Conservation (phyloP, 257 asterid genomes). For the Solanum chilense region DNA sequence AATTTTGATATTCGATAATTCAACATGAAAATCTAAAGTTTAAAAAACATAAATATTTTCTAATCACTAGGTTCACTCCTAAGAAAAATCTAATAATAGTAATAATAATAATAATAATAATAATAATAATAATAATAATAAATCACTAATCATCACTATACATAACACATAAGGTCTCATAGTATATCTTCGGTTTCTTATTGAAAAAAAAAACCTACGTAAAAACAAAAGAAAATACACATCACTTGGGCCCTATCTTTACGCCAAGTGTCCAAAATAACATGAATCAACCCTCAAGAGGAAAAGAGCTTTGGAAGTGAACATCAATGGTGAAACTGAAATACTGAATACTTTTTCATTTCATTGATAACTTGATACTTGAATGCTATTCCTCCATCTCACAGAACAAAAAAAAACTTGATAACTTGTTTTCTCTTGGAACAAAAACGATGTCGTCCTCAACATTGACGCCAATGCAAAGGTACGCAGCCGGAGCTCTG, state of each 20-base stretch:
- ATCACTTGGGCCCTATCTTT: not conserved
- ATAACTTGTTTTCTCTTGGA: not conserved
- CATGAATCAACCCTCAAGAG: not conserved
- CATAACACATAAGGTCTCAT: not conserved
- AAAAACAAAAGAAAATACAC: not conserved
- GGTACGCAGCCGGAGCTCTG: conserved; percentile 75
- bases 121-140: no score
- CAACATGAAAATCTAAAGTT: not conserved
- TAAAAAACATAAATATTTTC: not conserved
- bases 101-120: no score
- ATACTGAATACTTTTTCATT: not conserved
- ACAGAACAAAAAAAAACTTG: not conserved
- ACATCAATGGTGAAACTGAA: not conserved
- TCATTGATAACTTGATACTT: not conserved
- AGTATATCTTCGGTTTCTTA: not conserved
- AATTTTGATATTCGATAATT: not conserved
- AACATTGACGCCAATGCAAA: conserved; percentile 57
- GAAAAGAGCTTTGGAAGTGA: not conserved
- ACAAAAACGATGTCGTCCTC: conserved; percentile 24
- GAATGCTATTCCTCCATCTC: not conserved
- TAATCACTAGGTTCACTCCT: not conserved
- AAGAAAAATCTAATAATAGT: no score
- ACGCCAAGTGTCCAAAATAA: not conserved
- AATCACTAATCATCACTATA: no score
- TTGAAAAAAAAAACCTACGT: no score